phyloP scores from a whole-genome alignment of 768 basidiomycete species.

The Leucocoprinus sp. region DNA sequence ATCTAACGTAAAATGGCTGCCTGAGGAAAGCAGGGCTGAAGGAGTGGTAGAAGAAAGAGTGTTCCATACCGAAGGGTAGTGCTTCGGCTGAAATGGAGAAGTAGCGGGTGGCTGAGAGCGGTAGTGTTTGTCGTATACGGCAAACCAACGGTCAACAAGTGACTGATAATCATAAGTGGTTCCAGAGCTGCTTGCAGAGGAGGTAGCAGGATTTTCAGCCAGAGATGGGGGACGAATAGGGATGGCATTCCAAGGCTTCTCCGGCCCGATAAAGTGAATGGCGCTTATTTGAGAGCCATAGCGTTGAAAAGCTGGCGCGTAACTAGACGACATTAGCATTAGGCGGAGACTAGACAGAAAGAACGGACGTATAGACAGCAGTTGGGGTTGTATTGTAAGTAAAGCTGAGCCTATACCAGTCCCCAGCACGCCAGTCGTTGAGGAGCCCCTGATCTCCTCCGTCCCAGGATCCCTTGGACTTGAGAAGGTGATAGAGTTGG shows the following conservation, averaged over 20 bases:
- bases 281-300: conserved; percentile 82
- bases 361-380: conserved; percentile 86
- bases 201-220: conserved; percentile 18
- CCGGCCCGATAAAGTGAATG: conserved; percentile 91
- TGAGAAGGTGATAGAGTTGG: conserved; percentile 60
- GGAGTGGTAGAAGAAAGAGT: conserved; percentile 18
- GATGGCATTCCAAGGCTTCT: conserved; percentile 89
- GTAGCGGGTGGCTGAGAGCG: conserved; percentile 44
- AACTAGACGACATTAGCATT: conserved; percentile 39
- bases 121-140: conserved; percentile 83
- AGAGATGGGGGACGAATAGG: conserved; percentile 56
- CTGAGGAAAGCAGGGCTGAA: conserved; percentile 13
- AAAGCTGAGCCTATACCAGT: conserved; percentile 95
- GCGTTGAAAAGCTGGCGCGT: conserved; percentile 93
- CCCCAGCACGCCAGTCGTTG: conserved; percentile 83
- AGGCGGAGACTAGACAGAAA: conserved; percentile 18
- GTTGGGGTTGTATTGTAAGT: conserved; percentile 98
- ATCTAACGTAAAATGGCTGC: conserved; percentile 42
- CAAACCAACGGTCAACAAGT: conserved; percentile 86
- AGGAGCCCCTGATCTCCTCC: conserved; percentile 98
- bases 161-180: conserved; percentile 66
- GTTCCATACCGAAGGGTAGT: conserved; percentile 76
- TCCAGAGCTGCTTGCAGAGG: conserved; percentile 15
- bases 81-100: conserved; percentile 51
- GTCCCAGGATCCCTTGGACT: conserved; percentile 84